phyloP scores from a whole-genome alignment of 2,329 filamentous ascomycete species.

The Pseudogymnoascus sp. region DNA sequence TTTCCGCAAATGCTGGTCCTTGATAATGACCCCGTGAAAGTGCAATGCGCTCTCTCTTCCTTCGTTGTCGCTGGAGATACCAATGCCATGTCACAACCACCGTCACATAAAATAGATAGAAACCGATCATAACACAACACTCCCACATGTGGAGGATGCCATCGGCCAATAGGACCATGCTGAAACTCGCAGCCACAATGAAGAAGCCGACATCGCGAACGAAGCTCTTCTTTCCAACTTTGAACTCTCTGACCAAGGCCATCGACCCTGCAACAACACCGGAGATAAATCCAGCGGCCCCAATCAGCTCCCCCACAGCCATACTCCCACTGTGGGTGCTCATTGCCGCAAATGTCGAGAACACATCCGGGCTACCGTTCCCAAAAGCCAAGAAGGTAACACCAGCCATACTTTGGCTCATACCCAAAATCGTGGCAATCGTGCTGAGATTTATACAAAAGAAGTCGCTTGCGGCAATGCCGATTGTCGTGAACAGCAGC shows the following conservation, averaged over 20 bases:
- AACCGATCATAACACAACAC: slow-evolving; percentile 79
- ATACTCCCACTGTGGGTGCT: slow-evolving; percentile 93
- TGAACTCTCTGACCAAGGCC: slow-evolving; percentile 92
- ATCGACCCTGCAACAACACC: slow-evolving; percentile 94
- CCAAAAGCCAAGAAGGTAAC: slow-evolving; percentile 96
- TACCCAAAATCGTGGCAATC: slow-evolving; percentile 76
- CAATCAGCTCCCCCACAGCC: slow-evolving; percentile 89
- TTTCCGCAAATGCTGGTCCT: slow-evolving; percentile 42
- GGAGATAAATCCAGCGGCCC: slow-evolving; percentile 91
- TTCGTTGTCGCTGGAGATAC: slow-evolving; percentile 58
- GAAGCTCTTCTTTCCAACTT: slow-evolving; percentile 82
- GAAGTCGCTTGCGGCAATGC: slow-evolving; percentile 96
- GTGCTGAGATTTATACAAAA: slow-evolving; percentile 96
- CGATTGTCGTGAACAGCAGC: slow-evolving; percentile 90
- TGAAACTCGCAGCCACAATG: slow-evolving; percentile 76
- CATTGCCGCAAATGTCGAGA: slow-evolving; percentile 98
- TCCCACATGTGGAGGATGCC: slow-evolving; percentile 82
- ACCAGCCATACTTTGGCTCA: slow-evolving; percentile 92
- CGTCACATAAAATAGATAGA: slow-evolving; percentile 82
- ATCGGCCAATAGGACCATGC: slow-evolving; percentile 79
- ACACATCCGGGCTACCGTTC: slow-evolving; percentile 96
- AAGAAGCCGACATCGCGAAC: slow-evolving; percentile 90
- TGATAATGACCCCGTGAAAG: slow-evolving; percentile 69
- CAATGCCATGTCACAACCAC: slow-evolving; percentile 92
- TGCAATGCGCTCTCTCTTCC: slow-evolving; percentile 56